Base-by-base conservation (phyloP, 208 protist genomes). In the Trypanosoma theileri region DNA sequence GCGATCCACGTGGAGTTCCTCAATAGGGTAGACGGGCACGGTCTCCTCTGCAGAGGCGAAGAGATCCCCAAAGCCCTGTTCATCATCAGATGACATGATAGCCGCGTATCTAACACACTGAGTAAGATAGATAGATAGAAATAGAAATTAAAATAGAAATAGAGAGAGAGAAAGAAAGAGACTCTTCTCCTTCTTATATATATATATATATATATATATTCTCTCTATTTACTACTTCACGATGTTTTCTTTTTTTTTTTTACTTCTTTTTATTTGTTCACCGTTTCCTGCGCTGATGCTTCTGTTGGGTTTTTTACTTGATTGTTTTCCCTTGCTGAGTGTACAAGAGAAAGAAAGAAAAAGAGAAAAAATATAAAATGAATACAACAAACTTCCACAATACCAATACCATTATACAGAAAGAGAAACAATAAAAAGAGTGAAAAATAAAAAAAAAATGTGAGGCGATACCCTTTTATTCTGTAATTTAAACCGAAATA, bases 1-100 rank as follows among this genome's bases (percentile, higher is more conserved):
- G 14, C 86, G 89, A 42, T 85, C 66, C 19, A 91, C 69, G 28
- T 69, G 46, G 61, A 90, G 61, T 17, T 66, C 69, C 63, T 94
- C 79, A 46, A 92, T 76, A 26, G 85, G 83, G 60, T 82, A 90
- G 60, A 75, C 68, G 19, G 73, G 63, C 19, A 60, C 56, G 24
- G 6, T 54, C 14, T 66, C 69, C 21, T 63, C 79, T 0, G 71
- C 75, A 2, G 58, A 74, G 14, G 59, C 81, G 60, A 92, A 91
- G 7, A 94, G 56, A 57, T 76, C 75, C 7, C 77, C 81, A 21
- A 87, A 72, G 13, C 75, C 80, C 35, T 85, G 76, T 26, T 84
- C 83, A 60, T 87, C 79, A 64, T 71, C 64, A 40, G 24, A 53
- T 22, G 45, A 61, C 72, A 35, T 35, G 6, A 35, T 35, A 35